phyloP scores from a whole-genome alignment of 148 eudicot genomes.

The Dysphania ambrosioides region DNA sequence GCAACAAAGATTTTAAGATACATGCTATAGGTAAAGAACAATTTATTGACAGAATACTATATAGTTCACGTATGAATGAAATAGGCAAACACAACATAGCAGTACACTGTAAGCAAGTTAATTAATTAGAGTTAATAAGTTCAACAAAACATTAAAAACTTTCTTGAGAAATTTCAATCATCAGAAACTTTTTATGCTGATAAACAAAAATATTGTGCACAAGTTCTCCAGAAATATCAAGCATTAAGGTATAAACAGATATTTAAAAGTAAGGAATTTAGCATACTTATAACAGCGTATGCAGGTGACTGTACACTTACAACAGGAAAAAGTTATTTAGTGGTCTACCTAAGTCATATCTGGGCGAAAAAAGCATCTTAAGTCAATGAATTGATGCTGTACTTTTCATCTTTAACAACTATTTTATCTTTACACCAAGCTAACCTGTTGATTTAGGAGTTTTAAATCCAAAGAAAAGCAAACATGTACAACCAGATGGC shows the following conservation, averaged over 20 bases:
- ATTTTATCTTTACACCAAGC: neutral
- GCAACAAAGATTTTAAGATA: neutral
- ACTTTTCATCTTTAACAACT: neutral
- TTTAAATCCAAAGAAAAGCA: neutral
- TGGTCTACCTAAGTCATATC: neutral
- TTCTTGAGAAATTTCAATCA: neutral
- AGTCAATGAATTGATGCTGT: constrained; percentile 6
- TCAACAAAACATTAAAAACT: neutral
- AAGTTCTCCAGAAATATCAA: no score
- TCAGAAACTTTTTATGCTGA: neutral
- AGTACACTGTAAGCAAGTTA: neutral
- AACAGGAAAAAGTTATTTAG: neutral
- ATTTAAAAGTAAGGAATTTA: no score
- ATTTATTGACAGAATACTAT: neutral
- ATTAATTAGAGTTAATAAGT: neutral
- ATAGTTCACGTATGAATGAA: neutral
- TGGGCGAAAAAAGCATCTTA: no score
- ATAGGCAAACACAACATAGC: neutral
- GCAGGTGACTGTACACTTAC: neutral
- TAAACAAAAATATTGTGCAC: no score
- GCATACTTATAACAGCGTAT: neutral
- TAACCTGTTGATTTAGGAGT: neutral
- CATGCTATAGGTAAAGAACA: neutral
- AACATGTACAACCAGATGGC: neutral
- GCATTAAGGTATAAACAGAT: no score